phyloP scores from a whole-genome alignment of 306 rosid genomes.

The Trifolium repens region DNA sequence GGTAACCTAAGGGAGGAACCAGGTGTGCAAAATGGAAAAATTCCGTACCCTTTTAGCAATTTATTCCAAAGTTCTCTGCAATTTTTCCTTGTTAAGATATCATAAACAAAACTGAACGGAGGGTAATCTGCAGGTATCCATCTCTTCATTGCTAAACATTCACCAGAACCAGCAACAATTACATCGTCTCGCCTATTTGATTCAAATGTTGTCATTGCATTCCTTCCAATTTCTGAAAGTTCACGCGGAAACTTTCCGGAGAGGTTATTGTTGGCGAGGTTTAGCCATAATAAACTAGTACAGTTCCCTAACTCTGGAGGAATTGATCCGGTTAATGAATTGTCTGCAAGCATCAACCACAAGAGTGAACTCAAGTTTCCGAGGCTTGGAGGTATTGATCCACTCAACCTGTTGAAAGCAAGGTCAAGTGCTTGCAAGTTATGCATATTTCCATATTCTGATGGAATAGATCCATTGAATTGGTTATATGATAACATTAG shows the following conservation, averaged over 20 bases:
- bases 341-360: constrained; percentile 94
- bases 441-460: constrained; percentile 58
- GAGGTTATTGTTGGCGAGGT: constrained; percentile 83
- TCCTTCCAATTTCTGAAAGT: constrained; percentile 65
- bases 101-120: constrained; percentile 84
- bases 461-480: constrained; percentile 78
- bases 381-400: constrained; percentile 72
- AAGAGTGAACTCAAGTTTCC: constrained; percentile 81
- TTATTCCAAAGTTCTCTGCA: constrained; percentile 84
- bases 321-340: constrained; percentile 67
- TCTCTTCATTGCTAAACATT: constrained; percentile 85
- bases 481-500: constrained; percentile 71
- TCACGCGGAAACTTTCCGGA: constrained; percentile 72
- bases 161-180: constrained; percentile 75
- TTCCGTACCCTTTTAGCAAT: constrained; percentile 73
- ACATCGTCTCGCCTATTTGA: constrained; percentile 35
- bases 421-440: constrained; percentile 84
- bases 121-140: constrained; percentile 98
- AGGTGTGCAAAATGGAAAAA: constrained; percentile 59
- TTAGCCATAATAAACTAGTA: constrained; percentile 85
- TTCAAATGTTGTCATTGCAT: constrained; percentile 67
- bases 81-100: constrained; percentile 76
- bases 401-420: constrained; percentile 66
- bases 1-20: constrained; percentile 48
- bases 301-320: constrained; percentile 83